Percentiles rank a stretch among this genome's conserved stretches.
phyloP scores from a whole-genome alignment of 495 filamentous ascomycete genomes.

The Bryoglossum gracile region DNA sequence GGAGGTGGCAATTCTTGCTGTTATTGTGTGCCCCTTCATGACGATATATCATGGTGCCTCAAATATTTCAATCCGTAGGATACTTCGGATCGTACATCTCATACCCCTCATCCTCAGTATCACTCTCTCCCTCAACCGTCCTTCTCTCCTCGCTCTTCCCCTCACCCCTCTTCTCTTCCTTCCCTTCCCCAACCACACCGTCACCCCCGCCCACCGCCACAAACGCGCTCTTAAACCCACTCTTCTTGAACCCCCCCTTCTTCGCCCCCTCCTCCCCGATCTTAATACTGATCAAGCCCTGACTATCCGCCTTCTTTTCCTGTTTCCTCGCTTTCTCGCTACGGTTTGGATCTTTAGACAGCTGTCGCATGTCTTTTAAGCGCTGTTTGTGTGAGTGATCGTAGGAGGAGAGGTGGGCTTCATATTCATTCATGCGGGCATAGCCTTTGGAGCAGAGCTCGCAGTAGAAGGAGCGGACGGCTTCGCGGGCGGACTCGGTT shows the following conservation, averaged over 20 bases:
- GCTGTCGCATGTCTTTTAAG: conserved; percentile 60
- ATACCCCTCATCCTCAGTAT: conserved; percentile 53
- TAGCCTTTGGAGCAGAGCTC: conserved; percentile 64
- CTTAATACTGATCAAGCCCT: conserved; percentile 51
- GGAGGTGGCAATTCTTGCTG: background rate
- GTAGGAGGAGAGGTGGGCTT: conserved; percentile 61
- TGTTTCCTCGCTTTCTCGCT: conserved; percentile 57
- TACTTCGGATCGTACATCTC: conserved; percentile 46
- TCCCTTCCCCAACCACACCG: conserved; percentile 9
- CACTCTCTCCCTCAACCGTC: conserved; percentile 37
- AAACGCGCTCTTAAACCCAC: conserved; percentile 50
- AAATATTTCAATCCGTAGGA: conserved; percentile 41
- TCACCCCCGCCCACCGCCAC: conserved; percentile 32
- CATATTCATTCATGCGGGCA: conserved; percentile 61
- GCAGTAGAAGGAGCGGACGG: conserved; percentile 85
- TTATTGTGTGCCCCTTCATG: background rate
- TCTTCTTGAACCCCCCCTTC: conserved; percentile 25
- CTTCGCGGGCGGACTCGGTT: conserved; percentile 81
- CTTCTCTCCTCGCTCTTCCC: conserved; percentile 20
- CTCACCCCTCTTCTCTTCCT: conserved; percentile 14
- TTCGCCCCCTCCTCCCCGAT: conserved; percentile 28
- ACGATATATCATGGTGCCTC: conserved; percentile 1
- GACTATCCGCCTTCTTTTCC: conserved; percentile 57
- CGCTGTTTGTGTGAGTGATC: conserved; percentile 64
- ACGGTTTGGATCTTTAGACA: conserved; percentile 51